phyloP scores from a whole-genome alignment of 2,329 filamentous ascomycete species.

The Calonectria naviculata region DNA sequence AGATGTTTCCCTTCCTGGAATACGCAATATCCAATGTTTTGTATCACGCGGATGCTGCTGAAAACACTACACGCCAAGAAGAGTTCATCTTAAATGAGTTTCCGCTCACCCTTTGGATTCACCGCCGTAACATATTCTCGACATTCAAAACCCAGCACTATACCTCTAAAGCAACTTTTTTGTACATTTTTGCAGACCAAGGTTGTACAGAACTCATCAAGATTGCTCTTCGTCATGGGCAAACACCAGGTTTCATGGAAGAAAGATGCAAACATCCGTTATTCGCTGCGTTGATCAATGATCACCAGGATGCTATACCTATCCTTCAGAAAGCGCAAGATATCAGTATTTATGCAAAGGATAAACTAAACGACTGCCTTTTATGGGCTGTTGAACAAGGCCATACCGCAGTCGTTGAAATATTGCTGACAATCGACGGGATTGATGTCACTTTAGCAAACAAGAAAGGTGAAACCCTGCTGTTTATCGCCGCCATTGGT shows the following conservation, averaged over 20 bases:
- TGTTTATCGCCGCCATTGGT: background rate
- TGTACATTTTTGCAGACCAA: conserved; percentile 50
- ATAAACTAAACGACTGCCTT: background rate
- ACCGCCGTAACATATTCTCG: conserved; percentile 42
- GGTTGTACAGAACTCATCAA: conserved; percentile 42
- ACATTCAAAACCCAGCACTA: conserved; percentile 36
- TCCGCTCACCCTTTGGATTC: conserved; percentile 43
- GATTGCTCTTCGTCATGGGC: conserved; percentile 24
- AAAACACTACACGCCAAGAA: conserved; percentile 38
- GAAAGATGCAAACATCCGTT: conserved; percentile 38
- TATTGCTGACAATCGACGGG: conserved; percentile 13
- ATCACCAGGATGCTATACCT: conserved; percentile 39
- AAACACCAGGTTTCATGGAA: background rate
- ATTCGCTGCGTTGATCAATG: conserved; percentile 48
- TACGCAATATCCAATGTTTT: conserved; percentile 56
- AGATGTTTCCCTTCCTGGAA: conserved; percentile 53
- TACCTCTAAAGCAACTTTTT: conserved; percentile 28
- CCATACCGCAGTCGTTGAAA: background rate
- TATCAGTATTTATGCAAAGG: background rate
- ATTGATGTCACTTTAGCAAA: conserved; percentile 13
- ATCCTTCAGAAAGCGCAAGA: conserved; percentile 25
- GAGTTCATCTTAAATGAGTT: conserved; percentile 45
- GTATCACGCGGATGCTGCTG: conserved; percentile 52
- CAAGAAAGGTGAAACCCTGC: background rate
- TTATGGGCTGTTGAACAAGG: background rate